Evolutionary conservation across 371 early-diverging fungal species (phyloP).

Genomic region (Astathelohania contejeani): DNA sequence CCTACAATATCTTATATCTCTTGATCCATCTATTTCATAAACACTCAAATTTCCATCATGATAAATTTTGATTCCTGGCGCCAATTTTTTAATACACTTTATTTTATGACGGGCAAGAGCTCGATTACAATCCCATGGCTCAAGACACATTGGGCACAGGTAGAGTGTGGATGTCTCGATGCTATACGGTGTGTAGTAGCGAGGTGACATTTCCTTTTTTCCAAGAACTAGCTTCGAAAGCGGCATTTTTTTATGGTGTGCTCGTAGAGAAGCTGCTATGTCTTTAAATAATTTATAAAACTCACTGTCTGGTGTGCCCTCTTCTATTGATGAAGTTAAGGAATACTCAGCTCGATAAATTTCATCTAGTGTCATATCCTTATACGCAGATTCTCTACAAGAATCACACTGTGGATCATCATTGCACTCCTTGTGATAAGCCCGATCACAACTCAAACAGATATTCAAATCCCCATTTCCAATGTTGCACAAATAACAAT

Average conservation of each 20-base stretch:
- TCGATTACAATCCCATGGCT: constrained; percentile 11
- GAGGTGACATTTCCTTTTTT: constrained; percentile 15
- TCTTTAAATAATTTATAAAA: no score
- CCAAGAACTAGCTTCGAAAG: constrained; percentile 10
- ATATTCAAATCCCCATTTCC: neutral
- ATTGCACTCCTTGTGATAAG: neutral
- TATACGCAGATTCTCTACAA: no score
- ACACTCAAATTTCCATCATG: constrained; percentile 13
- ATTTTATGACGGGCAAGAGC: constrained; percentile 24
- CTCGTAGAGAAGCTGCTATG: neutral
- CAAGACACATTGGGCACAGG: constrained; percentile 34
- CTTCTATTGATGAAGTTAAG: neutral
- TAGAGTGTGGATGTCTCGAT: constrained; percentile 15
- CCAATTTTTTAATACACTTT: constrained; percentile 16
- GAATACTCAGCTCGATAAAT: neutral
- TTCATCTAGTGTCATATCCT: neutral
- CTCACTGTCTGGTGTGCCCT: neutral
- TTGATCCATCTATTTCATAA: constrained; percentile 32
- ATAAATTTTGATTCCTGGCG: constrained; percentile 26
- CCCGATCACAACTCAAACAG: neutral
- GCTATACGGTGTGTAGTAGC: constrained; percentile 22
- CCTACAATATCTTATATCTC: constrained; percentile 24
- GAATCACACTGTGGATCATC: no score
- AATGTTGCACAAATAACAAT: neutral
- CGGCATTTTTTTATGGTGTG: neutral